Evolutionary conservation across 108 stramenopile species (phyloP), one percentile per base, ranked within the genome.

Genomic region (Nitzschia sp.): DNA sequence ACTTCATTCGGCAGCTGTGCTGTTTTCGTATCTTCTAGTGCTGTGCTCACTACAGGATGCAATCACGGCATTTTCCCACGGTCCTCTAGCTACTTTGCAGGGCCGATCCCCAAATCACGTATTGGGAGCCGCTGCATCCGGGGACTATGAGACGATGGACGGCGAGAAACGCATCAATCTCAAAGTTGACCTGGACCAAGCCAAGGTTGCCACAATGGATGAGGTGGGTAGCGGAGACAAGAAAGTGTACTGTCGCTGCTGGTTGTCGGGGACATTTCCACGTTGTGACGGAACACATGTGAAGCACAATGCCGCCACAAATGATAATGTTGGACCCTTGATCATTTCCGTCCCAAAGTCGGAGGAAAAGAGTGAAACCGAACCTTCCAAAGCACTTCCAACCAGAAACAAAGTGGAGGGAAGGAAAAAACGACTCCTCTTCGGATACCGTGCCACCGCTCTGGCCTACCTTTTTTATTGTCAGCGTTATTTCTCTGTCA

Each of bases 311-410:
- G 64, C 91, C 69, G 91, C 73, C 16, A 87, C 85, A 0, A 28
- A 53, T 26, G 95, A 96, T 55, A 96, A 96, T 73, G 91, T 97
- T 34, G 96, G 96, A 30, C 96, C 96, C 16, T 71, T 97, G 58
- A 95, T 97, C 76, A 88, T 96, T 15, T 56, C 69, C 54, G 84
- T 78, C 21, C 63, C 58, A 28, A 89, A 89, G 54, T 45, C 53
- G 31, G 23, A 64, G 19, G 25, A 64, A 30, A 16, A 21, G 53
- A 5, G 9, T 8, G 13, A 53, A 26, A 13, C 25, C 53, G 9
- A 25, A 9, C n/a, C n/a, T n/a, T 53, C 25, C 38, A 41, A 41
- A 13, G 6, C 25, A 15, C 16, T 26, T 8, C 9, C 53, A 53
- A n/a, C n/a, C n/a, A 26, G 16, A 9, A 61, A 63, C 22, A 65